Evolutionary conservation across 148 eudicot species (phyloP).

Genomic region (Gaultheria prostrata): DNA sequence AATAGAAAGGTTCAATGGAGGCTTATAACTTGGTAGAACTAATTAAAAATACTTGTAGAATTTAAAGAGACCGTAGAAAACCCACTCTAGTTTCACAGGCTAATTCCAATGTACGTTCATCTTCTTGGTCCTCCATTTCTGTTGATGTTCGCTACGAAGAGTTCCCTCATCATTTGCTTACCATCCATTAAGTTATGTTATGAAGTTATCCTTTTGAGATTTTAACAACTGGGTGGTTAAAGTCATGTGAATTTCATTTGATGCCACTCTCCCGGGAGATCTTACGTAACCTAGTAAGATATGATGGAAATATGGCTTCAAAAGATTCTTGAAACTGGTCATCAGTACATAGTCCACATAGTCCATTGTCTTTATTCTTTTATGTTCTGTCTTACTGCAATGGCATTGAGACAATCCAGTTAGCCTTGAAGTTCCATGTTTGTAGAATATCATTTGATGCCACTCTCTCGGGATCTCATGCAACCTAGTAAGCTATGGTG

Average conservation of each 20-base stretch:
- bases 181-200: background rate
- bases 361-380: background rate
- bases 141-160: background rate
- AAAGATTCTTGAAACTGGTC: background rate
- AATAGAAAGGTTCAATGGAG: background rate
- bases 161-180: background rate
- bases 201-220: background rate
- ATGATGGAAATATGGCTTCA: background rate
- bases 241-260: background rate
- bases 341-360: background rate
- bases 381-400: background rate
- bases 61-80: background rate
- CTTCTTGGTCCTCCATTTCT: background rate
- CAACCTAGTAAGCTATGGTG: background rate
- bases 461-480: background rate
- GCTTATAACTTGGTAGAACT: background rate
- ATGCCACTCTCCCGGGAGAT: slow-evolving; percentile 1
- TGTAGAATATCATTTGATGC: background rate
- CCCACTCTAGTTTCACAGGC: background rate
- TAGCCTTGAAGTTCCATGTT: background rate
- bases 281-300: background rate
- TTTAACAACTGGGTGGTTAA: background rate
- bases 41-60: background rate
- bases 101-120: background rate
- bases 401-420: background rate